Conservation (phyloP, 441 rosid species). For the Syzygium malaccense region DNA sequence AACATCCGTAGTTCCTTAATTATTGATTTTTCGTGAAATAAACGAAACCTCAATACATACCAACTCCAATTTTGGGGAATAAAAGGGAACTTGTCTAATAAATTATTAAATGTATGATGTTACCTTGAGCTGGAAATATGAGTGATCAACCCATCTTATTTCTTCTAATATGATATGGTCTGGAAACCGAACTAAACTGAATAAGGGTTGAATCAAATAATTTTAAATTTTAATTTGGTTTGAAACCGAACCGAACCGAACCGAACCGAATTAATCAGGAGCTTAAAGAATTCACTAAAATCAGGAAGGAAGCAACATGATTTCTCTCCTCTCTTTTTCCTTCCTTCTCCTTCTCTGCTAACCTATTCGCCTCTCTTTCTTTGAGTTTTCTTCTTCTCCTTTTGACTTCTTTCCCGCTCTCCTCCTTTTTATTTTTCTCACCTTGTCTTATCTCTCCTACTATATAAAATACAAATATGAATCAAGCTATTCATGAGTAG, state of each 20-base stretch:
- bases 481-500: not conserved
- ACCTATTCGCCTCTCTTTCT: not conserved
- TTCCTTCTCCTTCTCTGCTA: not conserved
- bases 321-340: rapidly evolving
- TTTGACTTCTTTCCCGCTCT: not conserved
- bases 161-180: rapidly evolving
- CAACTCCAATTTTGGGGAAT: too few species aligned
- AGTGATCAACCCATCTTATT: not conserved
- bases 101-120: not conserved
- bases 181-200: rapidly evolving
- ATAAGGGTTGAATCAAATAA: not conserved
- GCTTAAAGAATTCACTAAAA: not conserved
- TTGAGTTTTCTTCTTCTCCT: too few species aligned
- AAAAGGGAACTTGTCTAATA: not conserved
- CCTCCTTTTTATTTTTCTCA: not conserved
- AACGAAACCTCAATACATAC: too few species aligned
- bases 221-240: not conserved
- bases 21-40: too few species aligned
- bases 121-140: not conserved
- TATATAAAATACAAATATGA: not conserved
- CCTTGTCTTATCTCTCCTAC: not conserved
- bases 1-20: too few species aligned
- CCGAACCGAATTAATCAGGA: rapidly evolving
- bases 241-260: not conserved
- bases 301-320: not conserved